Evolutionary conservation across 1,139 yeast genomes (phyloP).

Genomic region (Saccharomyces hybrid): DNA sequence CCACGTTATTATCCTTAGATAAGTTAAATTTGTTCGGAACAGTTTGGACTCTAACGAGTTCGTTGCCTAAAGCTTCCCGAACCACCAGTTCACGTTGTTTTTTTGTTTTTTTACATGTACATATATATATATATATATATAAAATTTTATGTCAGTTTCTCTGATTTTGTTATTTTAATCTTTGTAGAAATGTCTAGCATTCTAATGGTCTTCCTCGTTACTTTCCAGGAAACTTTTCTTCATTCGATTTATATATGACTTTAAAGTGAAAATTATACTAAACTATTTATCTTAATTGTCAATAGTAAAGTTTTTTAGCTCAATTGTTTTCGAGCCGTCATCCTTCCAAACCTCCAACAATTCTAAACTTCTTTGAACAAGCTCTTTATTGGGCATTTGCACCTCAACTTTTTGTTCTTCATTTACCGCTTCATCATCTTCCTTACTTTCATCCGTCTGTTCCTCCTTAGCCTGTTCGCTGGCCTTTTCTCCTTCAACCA

Average conservation of each 20-base stretch:
- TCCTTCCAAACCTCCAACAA: conserved; percentile 12
- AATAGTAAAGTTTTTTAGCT: conserved; percentile 9
- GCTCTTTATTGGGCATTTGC: conserved; percentile 15
- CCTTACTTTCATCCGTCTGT: conserved; percentile 9
- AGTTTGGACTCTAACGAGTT: too few relatives aligned
- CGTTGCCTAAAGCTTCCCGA: conserved; percentile 13
- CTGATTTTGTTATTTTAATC: neutral
- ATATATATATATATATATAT: neutral
- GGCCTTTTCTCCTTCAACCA: conserved; percentile 17
- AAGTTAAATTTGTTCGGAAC: too few relatives aligned
- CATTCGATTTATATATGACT: neutral
- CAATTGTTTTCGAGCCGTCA: conserved; percentile 5
- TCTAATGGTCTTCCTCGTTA: neutral
- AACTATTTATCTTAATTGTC: neutral
- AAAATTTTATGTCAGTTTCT: neutral
- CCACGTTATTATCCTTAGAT: conserved; percentile 50
- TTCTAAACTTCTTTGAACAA: conserved; percentile 14
- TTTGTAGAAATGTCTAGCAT: neutral
- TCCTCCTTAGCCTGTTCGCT: conserved; percentile 12
- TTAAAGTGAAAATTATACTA: neutral
- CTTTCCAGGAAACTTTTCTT: neutral
- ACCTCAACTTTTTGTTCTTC: conserved; percentile 2
- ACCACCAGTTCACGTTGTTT: too few relatives aligned
- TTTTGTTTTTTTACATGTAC: too few relatives aligned
- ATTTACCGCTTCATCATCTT: neutral